Evolutionary conservation across 352 stramenopile genomes (phyloP).

Genomic region (Plasmopara viticola): DNA sequence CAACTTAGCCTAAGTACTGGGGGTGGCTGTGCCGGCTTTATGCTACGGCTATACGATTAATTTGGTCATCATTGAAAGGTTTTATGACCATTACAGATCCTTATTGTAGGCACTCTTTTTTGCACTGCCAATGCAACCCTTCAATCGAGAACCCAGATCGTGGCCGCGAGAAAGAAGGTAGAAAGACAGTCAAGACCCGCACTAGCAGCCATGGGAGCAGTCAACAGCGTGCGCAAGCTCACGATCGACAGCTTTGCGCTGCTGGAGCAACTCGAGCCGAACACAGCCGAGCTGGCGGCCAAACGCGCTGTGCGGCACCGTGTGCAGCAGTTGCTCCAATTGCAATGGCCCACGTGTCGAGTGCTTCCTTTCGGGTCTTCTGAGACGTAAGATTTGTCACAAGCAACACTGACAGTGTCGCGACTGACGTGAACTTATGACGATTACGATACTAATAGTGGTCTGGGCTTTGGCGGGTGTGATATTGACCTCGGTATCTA

Average conservation of each 20-base stretch:
- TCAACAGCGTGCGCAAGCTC: conserved; percentile 74
- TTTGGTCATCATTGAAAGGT: too few relatives aligned
- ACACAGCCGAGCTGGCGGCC: conserved; percentile 34
- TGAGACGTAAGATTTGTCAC: conserved; percentile 39
- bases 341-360: conserved; percentile 44
- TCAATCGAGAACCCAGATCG: too few relatives aligned
- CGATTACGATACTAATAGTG: conserved; percentile 25
- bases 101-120: too few relatives aligned
- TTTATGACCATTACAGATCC: too few relatives aligned
- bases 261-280: conserved; percentile 79
- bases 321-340: conserved; percentile 35
- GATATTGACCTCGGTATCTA: conserved; percentile 80
- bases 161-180: too few relatives aligned
- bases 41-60: too few relatives aligned
- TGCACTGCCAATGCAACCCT: too few relatives aligned
- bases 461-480: conserved; percentile 67
- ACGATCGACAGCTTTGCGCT: conserved; percentile 74
- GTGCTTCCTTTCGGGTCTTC: conserved; percentile 74
- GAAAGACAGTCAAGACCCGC: background rate
- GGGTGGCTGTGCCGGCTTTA: too few relatives aligned
- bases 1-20: too few relatives aligned
- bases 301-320: conserved; percentile 41
- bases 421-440: conserved; percentile 3
- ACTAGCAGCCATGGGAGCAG: conserved; percentile 52
- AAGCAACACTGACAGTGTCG: background rate